Evolutionary conservation across 1,139 yeast genomes (phyloP), one percentile per base, ranked within the genome.

Genomic region (Sugiyamaella pinicola): DNA sequence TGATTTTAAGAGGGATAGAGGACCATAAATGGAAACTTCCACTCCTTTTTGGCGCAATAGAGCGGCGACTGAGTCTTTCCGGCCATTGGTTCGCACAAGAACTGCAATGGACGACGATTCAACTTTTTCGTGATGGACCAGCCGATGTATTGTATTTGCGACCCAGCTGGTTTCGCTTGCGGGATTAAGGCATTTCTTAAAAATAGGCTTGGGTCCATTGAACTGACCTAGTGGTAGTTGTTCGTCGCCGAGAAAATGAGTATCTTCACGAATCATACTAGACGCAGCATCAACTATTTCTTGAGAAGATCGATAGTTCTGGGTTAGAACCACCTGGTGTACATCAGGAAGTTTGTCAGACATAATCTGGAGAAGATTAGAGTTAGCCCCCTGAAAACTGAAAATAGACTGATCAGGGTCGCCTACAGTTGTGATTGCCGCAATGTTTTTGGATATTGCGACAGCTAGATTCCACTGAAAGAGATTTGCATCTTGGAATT

Each of bases 391-490:
- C 55, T 97, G 76, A 61, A 91, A 91, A 1, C 85, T 88, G 66
- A 90, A 93, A 21, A 93, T 93, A 62, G 96, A 84, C 68, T 93
- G 98, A 68, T 91, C 96, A 0, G 96, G 96, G 64, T 93, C 99
- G 0, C 98, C 98, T 0, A 91, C 97, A 1, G 88, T 83, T 0
- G 96, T 87, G 5, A 91, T 76, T 34, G 55, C 84, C 19, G 61
- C 63, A 44, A 69, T 67, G 2, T 28, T 7, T 12, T 69, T 65
- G 0, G 87, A 82, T 57, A 91, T 76, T 17, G 74, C 72, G 56
- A 78, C 79, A 77, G 88, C 79, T 41, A 93, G 72, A 53, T 80
- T 78, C 61, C 90, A 75, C 65, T 93, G 98, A 31, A 87, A 76
- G 29, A 76, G 76, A 59, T 87, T 88, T 0, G 97, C 88, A 63